Base-by-base conservation (phyloP, 257 asterid genomes). In the Ilex asprella region DNA sequence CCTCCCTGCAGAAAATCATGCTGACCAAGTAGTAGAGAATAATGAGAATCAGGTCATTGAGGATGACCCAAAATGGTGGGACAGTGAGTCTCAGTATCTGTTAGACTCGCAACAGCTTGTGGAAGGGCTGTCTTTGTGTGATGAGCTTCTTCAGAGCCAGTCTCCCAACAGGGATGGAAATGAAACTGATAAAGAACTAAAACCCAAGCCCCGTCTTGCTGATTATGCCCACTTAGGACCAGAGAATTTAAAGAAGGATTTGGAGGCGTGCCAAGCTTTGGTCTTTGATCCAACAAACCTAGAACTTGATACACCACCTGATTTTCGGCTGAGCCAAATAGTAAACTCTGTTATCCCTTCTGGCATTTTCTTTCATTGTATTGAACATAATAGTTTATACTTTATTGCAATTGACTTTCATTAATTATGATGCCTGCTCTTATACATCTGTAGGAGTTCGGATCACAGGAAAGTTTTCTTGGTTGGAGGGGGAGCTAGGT, bases 41-140 rank as follows among this genome's bases (percentile, higher is more conserved):
- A 62, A 49, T n/a, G 83, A 75, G 1, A 73, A 66, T 16, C 89
- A 76, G 30, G 70, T 58, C 27, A 21, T 21, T 69, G 85, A 59
- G 2, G 89, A 84, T 39, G 83, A 81, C 15, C 53, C 66, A 29
- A 77, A 78, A 70, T 86, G 94, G 96, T 84, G 91, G 98, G 95
- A 86, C 63, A 70, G 82, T 41, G 95, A 84, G 65, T 82, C 95
- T 5, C 95, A 83, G 32, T 69, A 50, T 73, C 63, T 88, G 70
- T 70, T 92, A 46, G 81, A 71, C 66, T 88, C 98, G 2, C 97
- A 92, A 81, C 95, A 92, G 67, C 95, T 92, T 15, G 93, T 83
- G 6, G 98, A 92, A 78, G 97, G 84, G 56, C 72, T 92, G 39
- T 83, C 97, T 59, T 68, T 86, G 3, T 84, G 88, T 29, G 97